Conservation (phyloP, 768 basidiomycete species). For the Suillus tomentosus region DNA sequence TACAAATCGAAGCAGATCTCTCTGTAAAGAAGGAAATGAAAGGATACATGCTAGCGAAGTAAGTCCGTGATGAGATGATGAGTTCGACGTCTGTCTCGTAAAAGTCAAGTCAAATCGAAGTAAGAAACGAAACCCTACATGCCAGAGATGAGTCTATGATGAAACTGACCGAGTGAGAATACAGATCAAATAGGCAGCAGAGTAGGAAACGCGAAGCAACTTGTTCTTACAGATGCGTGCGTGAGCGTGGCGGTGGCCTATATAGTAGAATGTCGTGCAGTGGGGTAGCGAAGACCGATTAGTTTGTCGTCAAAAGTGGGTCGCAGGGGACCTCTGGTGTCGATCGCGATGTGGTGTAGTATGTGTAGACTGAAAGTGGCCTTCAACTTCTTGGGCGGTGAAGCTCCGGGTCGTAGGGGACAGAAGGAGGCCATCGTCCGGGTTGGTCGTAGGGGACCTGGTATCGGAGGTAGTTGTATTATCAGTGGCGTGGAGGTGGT, state of each 20-base stretch:
- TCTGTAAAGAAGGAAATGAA: neutral
- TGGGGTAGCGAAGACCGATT: neutral
- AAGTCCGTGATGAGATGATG: neutral
- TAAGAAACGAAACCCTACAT: neutral
- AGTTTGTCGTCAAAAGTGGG: neutral
- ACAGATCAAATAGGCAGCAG: neutral
- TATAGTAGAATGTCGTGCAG: neutral
- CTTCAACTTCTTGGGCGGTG: neutral
- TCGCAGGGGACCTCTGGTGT: neutral
- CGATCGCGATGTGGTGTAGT: neutral
- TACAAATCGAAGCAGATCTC: neutral
- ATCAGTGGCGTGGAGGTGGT: neutral
- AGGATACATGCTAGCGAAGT: neutral
- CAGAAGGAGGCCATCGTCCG: neutral
- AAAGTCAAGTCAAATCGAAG: neutral
- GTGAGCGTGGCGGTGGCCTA: neutral
- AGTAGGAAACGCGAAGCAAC: neutral
- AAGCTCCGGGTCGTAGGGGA: constrained; percentile 3
- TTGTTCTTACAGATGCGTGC: neutral
- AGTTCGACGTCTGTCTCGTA: neutral
- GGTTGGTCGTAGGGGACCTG: constrained; percentile 1
- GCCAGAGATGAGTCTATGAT: neutral
- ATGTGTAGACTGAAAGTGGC: neutral
- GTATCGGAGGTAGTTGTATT: neutral
- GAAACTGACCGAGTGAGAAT: neutral